Evolutionary conservation across 78 protist species (phyloP).

Genomic region (Diacronema lutheri): DNA sequence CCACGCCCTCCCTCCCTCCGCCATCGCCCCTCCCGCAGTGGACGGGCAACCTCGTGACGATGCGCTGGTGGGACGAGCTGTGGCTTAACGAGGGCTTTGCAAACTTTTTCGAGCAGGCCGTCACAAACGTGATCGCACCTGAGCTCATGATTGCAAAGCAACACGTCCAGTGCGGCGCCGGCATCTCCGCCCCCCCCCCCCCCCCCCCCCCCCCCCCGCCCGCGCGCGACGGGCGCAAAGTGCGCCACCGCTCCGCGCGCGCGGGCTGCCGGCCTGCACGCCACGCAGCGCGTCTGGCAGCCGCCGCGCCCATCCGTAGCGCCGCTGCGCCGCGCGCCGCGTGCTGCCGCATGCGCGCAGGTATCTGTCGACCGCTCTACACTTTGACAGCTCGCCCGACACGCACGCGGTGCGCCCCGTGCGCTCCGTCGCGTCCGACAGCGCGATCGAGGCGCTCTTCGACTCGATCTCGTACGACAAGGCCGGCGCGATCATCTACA

Average conservation of each 20-base stretch:
- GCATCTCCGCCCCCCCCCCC: too few relatives aligned
- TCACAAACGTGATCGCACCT: neutral
- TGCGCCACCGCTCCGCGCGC: too few relatives aligned
- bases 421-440: neutral
- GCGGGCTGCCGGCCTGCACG: too few relatives aligned
- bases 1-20: too few relatives aligned
- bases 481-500: neutral
- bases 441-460: neutral
- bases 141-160: neutral
- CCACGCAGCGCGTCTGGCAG: too few relatives aligned
- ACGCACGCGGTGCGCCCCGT: neutral
- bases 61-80: constrained; percentile 60
- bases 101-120: constrained; percentile 1
- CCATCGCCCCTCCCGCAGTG: constrained; percentile 38
- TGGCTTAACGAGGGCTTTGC: constrained; percentile 82
- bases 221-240: too few relatives aligned
- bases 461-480: constrained; percentile 6
- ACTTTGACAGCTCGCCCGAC: neutral
- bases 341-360: too few relatives aligned
- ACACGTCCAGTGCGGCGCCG: too few relatives aligned
- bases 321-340: too few relatives aligned
- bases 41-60: constrained; percentile 68
- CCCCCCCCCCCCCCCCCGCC: too few relatives aligned
- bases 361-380: neutral
- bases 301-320: too few relatives aligned